Percentiles rank a stretch among this genome's conserved stretches.
Conservation (phyloP, 2,329 filamentous ascomycete genomes). For the Cyphellophora europaea region DNA sequence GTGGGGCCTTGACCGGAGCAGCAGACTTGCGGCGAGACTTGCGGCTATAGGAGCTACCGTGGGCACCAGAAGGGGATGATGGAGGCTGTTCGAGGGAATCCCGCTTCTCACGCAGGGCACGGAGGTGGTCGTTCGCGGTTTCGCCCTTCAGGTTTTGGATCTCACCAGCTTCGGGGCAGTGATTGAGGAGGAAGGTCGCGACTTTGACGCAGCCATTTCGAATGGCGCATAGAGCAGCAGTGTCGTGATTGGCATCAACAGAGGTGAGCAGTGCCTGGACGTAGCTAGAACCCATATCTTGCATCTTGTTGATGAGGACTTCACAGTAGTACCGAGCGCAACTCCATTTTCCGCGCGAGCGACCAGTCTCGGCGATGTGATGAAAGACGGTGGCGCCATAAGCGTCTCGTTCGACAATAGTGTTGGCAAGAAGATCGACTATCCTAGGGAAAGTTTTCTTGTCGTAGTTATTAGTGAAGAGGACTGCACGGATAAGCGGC, state of each 20-base stretch:
- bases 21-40: constrained; percentile 12
- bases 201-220: constrained; percentile 77
- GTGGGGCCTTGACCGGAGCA: constrained; percentile 30
- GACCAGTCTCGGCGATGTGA: constrained; percentile 82
- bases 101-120: constrained; percentile 42
- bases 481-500: constrained; percentile 84
- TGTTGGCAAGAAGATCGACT: constrained; percentile 72
- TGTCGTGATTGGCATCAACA: constrained; percentile 82
- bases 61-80: constrained; percentile 50
- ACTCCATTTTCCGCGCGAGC: constrained; percentile 74
- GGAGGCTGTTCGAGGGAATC: constrained; percentile 41
- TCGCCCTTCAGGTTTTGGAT: constrained; percentile 74
- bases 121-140: constrained; percentile 76
- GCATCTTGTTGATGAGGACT: constrained; percentile 76
- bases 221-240: constrained; percentile 77
- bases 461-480: constrained; percentile 96
- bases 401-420: constrained; percentile 69
- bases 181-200: constrained; percentile 56
- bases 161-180: constrained; percentile 68
- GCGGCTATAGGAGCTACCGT: constrained; percentile 16
- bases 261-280: constrained; percentile 72
- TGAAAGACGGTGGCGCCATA: constrained; percentile 85
- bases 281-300: constrained; percentile 64
- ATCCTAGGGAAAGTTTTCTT: constrained; percentile 82
- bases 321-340: constrained; percentile 92